A percentile compares a stretch with the other conserved stretches of the same genome.
Evolutionary conservation across 345 rosid species (phyloP).

Genomic region (Pistacia atlantica): DNA sequence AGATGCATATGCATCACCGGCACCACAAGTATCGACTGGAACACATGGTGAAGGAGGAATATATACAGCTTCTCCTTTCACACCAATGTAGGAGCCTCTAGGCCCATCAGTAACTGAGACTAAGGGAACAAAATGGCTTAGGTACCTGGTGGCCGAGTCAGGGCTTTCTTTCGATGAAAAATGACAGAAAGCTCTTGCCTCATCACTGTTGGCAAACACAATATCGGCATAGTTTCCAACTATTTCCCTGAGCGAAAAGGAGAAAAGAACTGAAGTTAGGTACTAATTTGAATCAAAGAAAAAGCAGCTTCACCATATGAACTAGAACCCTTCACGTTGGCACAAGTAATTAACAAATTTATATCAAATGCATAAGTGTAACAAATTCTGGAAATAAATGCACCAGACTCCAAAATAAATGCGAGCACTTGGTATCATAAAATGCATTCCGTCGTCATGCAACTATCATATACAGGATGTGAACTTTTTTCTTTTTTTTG

Average conservation of each 20-base stretch:
- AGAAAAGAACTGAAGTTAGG: neutral
- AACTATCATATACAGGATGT: neutral
- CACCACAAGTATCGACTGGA: conserved; percentile 88
- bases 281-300: neutral
- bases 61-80: conserved; percentile 93
- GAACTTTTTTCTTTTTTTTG: no score
- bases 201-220: conserved; percentile 83
- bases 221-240: conserved; percentile 79
- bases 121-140: conserved; percentile 88
- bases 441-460: neutral
- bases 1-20: conserved; percentile 94
- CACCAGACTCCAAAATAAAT: neutral
- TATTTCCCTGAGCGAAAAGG: conserved; percentile 63
- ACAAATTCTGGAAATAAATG: neutral
- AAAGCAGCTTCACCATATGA: neutral
- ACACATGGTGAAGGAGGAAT: conserved; percentile 82
- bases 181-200: conserved; percentile 87
- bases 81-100: conserved; percentile 86
- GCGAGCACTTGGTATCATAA: neutral
- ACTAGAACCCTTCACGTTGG: neutral
- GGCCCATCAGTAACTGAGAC: conserved; percentile 90
- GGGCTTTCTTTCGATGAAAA: conserved; percentile 73
- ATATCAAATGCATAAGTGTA: neutral
- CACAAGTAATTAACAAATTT: neutral
- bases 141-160: conserved; percentile 72